These are phyloP conservation scores for Cicer cuneatum DNA, from an alignment of 306 rosid species.

Conservation along the genomic window DNA sequence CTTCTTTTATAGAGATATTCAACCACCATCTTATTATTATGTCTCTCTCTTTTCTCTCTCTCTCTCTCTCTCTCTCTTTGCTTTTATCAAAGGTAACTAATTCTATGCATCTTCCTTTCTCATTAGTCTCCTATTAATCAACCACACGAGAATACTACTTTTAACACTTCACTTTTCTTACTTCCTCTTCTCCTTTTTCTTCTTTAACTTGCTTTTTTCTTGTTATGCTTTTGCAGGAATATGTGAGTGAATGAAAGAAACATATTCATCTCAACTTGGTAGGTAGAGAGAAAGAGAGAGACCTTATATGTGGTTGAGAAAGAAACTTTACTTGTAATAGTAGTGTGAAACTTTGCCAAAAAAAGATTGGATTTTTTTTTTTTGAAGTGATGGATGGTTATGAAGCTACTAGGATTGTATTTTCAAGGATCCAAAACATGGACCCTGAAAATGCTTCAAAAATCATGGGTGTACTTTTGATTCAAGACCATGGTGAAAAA, in stretches of 20 bases:
- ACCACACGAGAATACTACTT: conserved; percentile 88
- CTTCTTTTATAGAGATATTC: conserved; percentile 58
- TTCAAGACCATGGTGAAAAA: conserved; percentile 97
- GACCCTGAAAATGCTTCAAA: conserved; percentile 99
- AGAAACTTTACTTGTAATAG: conserved; percentile 66
- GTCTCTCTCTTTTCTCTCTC: conserved; percentile 3
- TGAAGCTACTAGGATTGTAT: conserved; percentile 89
- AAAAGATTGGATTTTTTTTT: conserved; percentile 19
- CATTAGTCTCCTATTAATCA: conserved; percentile 59
- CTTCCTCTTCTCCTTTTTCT: conserved; percentile 38
- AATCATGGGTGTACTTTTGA: conserved; percentile 90
- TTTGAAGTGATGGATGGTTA: conserved; percentile 81
- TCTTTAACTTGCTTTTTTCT: conserved; percentile 55
- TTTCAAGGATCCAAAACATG: conserved; percentile 82
- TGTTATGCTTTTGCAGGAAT: conserved; percentile 79
- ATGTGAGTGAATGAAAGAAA: conserved; percentile 65
- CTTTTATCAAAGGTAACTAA: conserved; percentile 55
- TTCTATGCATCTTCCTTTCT: conserved; percentile 1
- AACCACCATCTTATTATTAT: conserved; percentile 54
- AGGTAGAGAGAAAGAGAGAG: conserved; percentile 51
- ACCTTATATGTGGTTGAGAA: conserved; percentile 78
- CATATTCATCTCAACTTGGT: conserved; percentile 63
- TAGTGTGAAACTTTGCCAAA: conserved; percentile 25
- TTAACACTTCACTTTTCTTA: conserved; percentile 59
- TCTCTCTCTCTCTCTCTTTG: neutral